phyloP scores from a whole-genome alignment of 768 basidiomycete genomes.

The Termitomyces sp. region DNA sequence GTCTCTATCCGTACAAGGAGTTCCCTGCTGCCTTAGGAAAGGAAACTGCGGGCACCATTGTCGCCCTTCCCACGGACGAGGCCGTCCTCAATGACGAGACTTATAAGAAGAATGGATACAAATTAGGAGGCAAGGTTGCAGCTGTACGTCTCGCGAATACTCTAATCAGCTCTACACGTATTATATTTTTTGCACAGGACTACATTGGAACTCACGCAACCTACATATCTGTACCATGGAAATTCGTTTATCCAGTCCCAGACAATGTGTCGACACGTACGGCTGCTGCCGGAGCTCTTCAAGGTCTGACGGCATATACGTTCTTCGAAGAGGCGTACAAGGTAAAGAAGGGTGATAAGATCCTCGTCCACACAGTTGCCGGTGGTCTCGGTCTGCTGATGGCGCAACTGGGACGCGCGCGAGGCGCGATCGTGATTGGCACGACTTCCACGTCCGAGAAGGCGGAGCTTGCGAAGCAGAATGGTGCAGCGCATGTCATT shows the following conservation, averaged over 20 bases:
- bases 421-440: slow-evolving; percentile 88
- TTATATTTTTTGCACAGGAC: slow-evolving; percentile 26
- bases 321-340: slow-evolving; percentile 83
- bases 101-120: slow-evolving; percentile 58
- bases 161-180: not conserved
- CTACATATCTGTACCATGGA: slow-evolving; percentile 64
- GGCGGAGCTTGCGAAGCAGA: slow-evolving; percentile 66
- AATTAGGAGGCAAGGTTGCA: slow-evolving; percentile 70
- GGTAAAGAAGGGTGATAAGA: slow-evolving; percentile 72
- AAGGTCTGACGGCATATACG: slow-evolving; percentile 72
- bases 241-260: slow-evolving; percentile 60
- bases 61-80: slow-evolving; percentile 65
- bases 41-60: slow-evolving; percentile 74
- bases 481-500: slow-evolving; percentile 87
- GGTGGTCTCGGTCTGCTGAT: slow-evolving; percentile 78
- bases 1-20: slow-evolving; percentile 51
- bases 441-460: slow-evolving; percentile 87
- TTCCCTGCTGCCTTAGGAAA: slow-evolving; percentile 70
- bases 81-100: slow-evolving; percentile 52
- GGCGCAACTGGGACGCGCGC: slow-evolving; percentile 59
- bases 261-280: slow-evolving; percentile 47
- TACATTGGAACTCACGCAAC: slow-evolving; percentile 55
- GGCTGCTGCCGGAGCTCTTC: slow-evolving; percentile 65
- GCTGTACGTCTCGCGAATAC: slow-evolving; percentile 35
- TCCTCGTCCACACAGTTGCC: slow-evolving; percentile 87